Base-by-base conservation (phyloP, 305 asterid genomes). In the Rubia tinctorum region DNA sequence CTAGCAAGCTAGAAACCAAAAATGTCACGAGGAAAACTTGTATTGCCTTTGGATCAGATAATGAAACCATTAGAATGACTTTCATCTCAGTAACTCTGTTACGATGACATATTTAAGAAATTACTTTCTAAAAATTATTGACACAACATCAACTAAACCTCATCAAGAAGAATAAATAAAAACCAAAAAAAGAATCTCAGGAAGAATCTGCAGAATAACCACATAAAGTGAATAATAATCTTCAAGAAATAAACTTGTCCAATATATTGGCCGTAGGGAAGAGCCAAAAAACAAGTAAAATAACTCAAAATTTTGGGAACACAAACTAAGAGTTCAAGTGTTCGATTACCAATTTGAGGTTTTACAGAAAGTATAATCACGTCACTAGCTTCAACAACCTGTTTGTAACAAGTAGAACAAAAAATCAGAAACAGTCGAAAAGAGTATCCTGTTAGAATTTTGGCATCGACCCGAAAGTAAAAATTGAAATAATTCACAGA, bases 361-460 rank as follows among this genome's bases (percentile, higher is more conserved):
- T 93, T 93, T 82, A 93, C 97, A 25, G 97, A 91, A 81, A 93
- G 86, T 70, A 93, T 67, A 69, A 93, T 84, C 76, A 93, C 96
- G 66, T 93, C 97, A 72, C 96, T 86, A 67, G 87, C 90, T 84
- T 87, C 85, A 77, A 90, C 96, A 34, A 93, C 98, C 98, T 93
- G 91, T 75, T 55, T 49, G 71, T 60, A 79, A 68, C 80, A 51
- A 63, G 44, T 75, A 71, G 74, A 45, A 64, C 11, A 20, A 42
- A 13, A n/a, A 42, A n/a, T 66, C 37, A 37, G 5, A 40, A 22
- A 42, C 1, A 64, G 25, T 64, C 49, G 14, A 18, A 64, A 12
- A 64, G 34, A 34, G 14, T 64, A 64, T 64, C 34, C 13, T 1
- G 42, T 61, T 30, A 30, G 34, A 30, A 30, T 1, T 30, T 30